Base-by-base conservation (phyloP, 2,329 filamentous ascomycete species). In the Plenodomus biglobosus region DNA sequence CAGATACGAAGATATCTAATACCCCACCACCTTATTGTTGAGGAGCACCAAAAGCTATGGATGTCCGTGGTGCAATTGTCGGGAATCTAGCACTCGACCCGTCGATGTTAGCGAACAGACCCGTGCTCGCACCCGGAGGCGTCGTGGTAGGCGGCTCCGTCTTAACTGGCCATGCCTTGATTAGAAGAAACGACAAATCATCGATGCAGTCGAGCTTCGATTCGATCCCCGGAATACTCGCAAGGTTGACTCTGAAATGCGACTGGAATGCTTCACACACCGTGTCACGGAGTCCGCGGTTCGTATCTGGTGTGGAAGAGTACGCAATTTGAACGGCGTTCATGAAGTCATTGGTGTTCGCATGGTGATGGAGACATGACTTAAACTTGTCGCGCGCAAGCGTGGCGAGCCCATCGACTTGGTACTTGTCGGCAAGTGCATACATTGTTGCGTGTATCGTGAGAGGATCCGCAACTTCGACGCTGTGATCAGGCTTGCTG, bases 281-380 rank as follows among this genome's bases (percentile, higher is more conserved):
- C 4, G 58, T 51, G 38, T 71, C 62, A 62, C 67, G 54, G 48
- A 71, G 53, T 2, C 60, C 66, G 17, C 59, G 66, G 46, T 71
- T 62, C 1, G 44, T 16, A 1, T 65, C 52, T 1, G 60, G 61
- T 3, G 66, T 70, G 1, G 55, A 57, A 17, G 52, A 55, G 24
- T 62, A 70, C 2, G 43, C 55, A 22, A 53, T 35, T 16, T 60
- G 44, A n/a, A 67, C 65, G 0, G 67, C 61, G 21, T 54, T 53
- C 0, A 58, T 30, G 17, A 72, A 58, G 4, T 17, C 35, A 20
- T 17, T 18, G 13, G 8, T 55, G 38, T 68, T 53, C 45, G 46
- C 56, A 35, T 55, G 53, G 32, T 50, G 22, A 22, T 40, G 17
- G 5, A 59, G 39, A n/a, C 46, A 46, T 2, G 20, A 19, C 6